Percentiles rank a stretch among this genome's conserved stretches.
Conservation (phyloP, 768 basidiomycete genomes). For the Mycena haematopus region DNA sequence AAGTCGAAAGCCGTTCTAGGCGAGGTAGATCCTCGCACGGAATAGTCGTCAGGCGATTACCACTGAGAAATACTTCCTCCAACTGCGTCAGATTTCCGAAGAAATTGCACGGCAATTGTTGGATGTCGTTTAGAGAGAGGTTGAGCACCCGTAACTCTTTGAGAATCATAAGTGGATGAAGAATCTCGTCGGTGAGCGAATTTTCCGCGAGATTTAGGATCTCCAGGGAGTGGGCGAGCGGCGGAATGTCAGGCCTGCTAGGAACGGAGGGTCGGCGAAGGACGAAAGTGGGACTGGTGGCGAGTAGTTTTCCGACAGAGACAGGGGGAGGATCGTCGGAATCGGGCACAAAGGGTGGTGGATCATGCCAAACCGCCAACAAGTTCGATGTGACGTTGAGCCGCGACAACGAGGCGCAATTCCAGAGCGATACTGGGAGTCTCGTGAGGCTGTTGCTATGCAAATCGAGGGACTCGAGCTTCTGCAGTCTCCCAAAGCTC, state of each 20-base stretch:
- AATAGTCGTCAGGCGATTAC: slow-evolving; percentile 90
- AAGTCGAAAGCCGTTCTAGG: slow-evolving; percentile 67
- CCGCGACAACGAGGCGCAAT: slow-evolving; percentile 70
- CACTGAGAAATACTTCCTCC: slow-evolving; percentile 90
- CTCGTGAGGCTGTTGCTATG: slow-evolving; percentile 90
- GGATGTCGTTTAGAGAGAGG: slow-evolving; percentile 94
- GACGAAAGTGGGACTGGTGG: slow-evolving; percentile 1
- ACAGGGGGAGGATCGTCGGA: slow-evolving; percentile 31
- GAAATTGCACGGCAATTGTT: slow-evolving; percentile 82
- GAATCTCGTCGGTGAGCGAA: slow-evolving; percentile 76
- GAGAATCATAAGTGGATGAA: slow-evolving; percentile 77
- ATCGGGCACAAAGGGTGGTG: slow-evolving; percentile 47
- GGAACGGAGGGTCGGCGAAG: slow-evolving; percentile 43
- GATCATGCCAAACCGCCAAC: slow-evolving; percentile 73
- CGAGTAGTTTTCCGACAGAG: slow-evolving; percentile 53
- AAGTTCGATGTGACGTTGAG: slow-evolving; percentile 93
- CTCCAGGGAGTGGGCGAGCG: slow-evolving; percentile 74
- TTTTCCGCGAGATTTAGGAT: slow-evolving; percentile 92
- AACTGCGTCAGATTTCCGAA: slow-evolving; percentile 75
- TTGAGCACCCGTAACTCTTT: slow-evolving; percentile 84
- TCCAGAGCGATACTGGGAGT: slow-evolving; percentile 84
- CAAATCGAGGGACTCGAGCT: slow-evolving; percentile 78
- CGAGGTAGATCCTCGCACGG: slow-evolving; percentile 88
- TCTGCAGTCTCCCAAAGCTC: slow-evolving; percentile 77
- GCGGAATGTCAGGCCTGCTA: slow-evolving; percentile 41